Conservation (phyloP, 2,329 filamentous ascomycete genomes). For the Cladobotryum mycophilum region DNA sequence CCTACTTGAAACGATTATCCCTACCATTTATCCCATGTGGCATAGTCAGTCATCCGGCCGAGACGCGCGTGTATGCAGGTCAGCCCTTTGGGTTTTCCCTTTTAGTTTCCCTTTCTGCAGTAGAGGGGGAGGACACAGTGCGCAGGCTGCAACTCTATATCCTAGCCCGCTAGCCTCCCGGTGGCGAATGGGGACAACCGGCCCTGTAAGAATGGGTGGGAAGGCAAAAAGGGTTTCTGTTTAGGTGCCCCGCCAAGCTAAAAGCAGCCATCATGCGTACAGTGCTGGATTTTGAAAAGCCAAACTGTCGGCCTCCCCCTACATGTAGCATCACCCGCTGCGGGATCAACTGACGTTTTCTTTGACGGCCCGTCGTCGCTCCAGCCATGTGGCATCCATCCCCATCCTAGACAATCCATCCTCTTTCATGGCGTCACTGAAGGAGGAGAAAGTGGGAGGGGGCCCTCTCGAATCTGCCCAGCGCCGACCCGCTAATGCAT, state of each 20-base stretch:
- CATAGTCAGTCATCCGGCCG: constrained; percentile 4
- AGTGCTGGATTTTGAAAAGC: not conserved
- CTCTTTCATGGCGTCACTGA: no score
- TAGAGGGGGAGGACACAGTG: constrained; percentile 5
- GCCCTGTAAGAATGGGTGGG: constrained; percentile 1
- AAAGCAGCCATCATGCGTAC: constrained; percentile 5
- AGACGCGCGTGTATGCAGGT: constrained; percentile 13
- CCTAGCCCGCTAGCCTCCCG: not conserved
- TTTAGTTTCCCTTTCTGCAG: no score
- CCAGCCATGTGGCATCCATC: not conserved
- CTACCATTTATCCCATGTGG: constrained; percentile 4
- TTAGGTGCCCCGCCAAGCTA: not conserved
- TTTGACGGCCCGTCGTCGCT: no score
- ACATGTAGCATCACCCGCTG: no score
- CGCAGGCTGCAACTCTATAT: not conserved
- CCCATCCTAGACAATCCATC: no score
- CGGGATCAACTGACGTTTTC: constrained; percentile 5
- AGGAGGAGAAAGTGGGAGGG: no score
- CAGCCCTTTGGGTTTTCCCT: not conserved
- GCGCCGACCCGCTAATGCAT: constrained; percentile 5
- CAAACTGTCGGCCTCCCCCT: not conserved
- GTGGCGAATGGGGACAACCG: not conserved
- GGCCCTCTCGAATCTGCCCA: no score
- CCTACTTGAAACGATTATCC: not conserved
- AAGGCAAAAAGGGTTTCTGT: no score